A percentile compares a stretch with the other conserved stretches of the same genome.
Conservation (phyloP, 345 rosid genomes). For the Pistacia vera region DNA sequence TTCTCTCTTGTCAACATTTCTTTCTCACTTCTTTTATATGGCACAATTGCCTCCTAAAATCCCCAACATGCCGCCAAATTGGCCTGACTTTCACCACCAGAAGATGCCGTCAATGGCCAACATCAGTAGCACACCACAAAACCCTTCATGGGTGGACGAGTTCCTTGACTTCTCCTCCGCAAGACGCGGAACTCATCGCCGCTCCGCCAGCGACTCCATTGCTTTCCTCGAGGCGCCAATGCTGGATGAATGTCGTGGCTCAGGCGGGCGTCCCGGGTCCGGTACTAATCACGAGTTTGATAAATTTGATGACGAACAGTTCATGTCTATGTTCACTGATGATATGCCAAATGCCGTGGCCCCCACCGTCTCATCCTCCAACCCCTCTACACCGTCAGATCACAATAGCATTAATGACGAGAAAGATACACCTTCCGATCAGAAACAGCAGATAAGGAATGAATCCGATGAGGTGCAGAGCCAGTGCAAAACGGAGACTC, state of each 20-base stretch:
- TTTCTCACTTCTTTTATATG: constrained; percentile 31
- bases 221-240: constrained; percentile 57
- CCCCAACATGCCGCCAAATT: constrained; percentile 67
- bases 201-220: constrained; percentile 80
- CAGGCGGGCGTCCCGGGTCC: constrained; percentile 4
- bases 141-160: constrained; percentile 81
- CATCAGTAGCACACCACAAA: constrained; percentile 24
- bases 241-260: constrained; percentile 22
- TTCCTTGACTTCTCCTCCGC: constrained; percentile 80
- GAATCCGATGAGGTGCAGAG: constrained; percentile 64
- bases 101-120: constrained; percentile 32
- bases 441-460: constrained; percentile 25
- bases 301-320: constrained; percentile 76
- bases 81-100: constrained; percentile 74
- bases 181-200: constrained; percentile 67
- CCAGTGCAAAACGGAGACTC: constrained; percentile 43
- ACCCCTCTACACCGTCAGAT: constrained; percentile 75
- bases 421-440: constrained; percentile 41
- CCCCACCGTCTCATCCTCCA: constrained; percentile 50
- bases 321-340: constrained; percentile 78
- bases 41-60: constrained; percentile 95
- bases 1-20: not conserved
- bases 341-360: constrained; percentile 54
- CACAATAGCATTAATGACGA: constrained; percentile 71
- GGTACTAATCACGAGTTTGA: constrained; percentile 43